A percentile compares a stretch with the other conserved stretches of the same genome.
Evolutionary conservation across 2,329 filamentous ascomycete species (phyloP).

Genomic region (Xylariaceae sp.): DNA sequence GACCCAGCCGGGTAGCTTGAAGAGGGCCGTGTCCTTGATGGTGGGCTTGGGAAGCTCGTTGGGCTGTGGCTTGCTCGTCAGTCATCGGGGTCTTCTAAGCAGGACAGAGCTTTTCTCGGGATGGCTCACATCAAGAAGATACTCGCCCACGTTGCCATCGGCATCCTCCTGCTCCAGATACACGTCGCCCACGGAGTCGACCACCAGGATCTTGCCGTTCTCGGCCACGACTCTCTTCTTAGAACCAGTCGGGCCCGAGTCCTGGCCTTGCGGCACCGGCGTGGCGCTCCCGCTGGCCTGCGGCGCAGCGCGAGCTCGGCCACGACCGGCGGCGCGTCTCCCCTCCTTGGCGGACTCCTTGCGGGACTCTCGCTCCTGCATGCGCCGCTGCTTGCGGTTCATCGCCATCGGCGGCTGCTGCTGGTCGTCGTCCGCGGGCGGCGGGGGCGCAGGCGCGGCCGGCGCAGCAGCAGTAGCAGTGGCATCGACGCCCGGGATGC

Average conservation of each 20-base stretch:
- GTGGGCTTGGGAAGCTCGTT: conserved; percentile 73
- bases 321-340: conserved; percentile 30
- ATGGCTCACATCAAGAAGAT: conserved; percentile 82
- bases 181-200: conserved; percentile 86
- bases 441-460: conserved; percentile 35
- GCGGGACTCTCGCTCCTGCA: conserved; percentile 78
- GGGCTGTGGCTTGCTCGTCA: conserved; percentile 40
- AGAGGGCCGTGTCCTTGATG: conserved; percentile 73
- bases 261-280: conserved; percentile 43
- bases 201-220: conserved; percentile 91
- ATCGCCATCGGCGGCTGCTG: conserved; percentile 48
- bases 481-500: conserved; percentile 59
- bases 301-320: conserved; percentile 26
- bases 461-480: conserved; percentile 32
- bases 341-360: conserved; percentile 57
- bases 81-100: background rate
- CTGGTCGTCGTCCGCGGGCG: conserved; percentile 40
- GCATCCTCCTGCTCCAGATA: conserved; percentile 90
- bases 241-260: conserved; percentile 59
- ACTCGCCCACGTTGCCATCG: conserved; percentile 76
- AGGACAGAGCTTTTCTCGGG: conserved; percentile 39
- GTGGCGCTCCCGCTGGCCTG: conserved; percentile 40
- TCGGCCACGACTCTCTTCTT: conserved; percentile 86
- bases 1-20: conserved; percentile 67
- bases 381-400: conserved; percentile 80